Percentiles rank a stretch among this genome's conserved stretches.
phyloP scores from a whole-genome alignment of 176 grass and related monocot species.

The Phoenix dactylifera region DNA sequence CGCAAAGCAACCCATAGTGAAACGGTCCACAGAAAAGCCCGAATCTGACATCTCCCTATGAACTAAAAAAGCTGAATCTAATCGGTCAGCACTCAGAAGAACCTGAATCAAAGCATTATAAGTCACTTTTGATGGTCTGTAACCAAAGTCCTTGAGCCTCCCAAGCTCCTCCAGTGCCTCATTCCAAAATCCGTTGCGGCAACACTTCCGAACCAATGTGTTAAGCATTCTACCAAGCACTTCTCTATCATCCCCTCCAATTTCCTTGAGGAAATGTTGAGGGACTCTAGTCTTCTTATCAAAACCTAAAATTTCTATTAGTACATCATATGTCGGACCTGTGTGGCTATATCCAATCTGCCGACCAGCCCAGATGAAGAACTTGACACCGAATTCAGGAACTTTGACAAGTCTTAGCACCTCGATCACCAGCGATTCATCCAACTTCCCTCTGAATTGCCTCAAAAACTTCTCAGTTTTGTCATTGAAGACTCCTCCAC shows the following conservation, averaged over 20 bases:
- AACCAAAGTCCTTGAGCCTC: slow-evolving; percentile 67
- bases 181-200: slow-evolving; percentile 40
- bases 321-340: slow-evolving; percentile 40
- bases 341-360: slow-evolving; percentile 87
- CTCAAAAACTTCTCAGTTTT: slow-evolving; percentile 56
- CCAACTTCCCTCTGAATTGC: slow-evolving; percentile 50
- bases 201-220: slow-evolving; percentile 65
- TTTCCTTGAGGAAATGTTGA: slow-evolving; percentile 60
- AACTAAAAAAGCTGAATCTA: slow-evolving; percentile 67
- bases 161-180: slow-evolving; percentile 78
- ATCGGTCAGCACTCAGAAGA: slow-evolving; percentile 38
- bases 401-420: slow-evolving; percentile 43
- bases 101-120: slow-evolving; percentile 80
- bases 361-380: slow-evolving; percentile 83
- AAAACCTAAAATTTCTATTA: slow-evolving; percentile 54
- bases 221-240: slow-evolving; percentile 87
- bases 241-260: slow-evolving; percentile 66
- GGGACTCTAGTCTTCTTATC: slow-evolving; percentile 38
- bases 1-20: slow-evolving; percentile 55
- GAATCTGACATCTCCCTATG: slow-evolving; percentile 76
- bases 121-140: slow-evolving; percentile 50
- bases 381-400: slow-evolving; percentile 63
- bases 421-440: slow-evolving; percentile 46
- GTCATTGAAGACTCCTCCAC: slow-evolving; percentile 28
- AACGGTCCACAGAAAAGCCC: slow-evolving; percentile 62